Conservation (phyloP, 805 yeast genomes). For the Candida quercuum region DNA sequence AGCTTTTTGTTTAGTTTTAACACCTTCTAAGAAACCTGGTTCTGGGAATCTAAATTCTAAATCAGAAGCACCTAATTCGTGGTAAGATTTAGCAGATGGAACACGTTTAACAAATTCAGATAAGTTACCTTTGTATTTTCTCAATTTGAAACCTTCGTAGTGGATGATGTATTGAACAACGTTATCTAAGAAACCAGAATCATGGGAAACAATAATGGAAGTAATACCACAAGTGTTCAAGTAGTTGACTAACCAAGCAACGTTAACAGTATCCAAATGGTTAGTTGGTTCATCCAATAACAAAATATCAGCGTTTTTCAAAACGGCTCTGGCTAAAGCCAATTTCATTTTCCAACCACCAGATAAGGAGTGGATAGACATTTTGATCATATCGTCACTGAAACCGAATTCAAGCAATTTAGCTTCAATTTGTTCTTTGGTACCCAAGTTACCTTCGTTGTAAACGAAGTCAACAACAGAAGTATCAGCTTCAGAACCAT, state of each 20-base stretch:
- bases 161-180: constrained; percentile 98
- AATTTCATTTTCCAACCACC: constrained; percentile 99
- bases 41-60: constrained; percentile 97
- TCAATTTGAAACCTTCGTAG: constrained; percentile 99
- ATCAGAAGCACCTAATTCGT: constrained; percentile 98
- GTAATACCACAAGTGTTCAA: constrained; percentile 97
- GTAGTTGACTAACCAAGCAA: constrained; percentile 99
- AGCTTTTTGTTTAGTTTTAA: constrained; percentile 99
- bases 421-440: constrained; percentile 62
- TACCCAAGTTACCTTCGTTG: constrained; percentile 65
- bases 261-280: constrained; percentile 99
- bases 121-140: constrained; percentile 99
- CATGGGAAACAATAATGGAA: constrained; percentile 98
- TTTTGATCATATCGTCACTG: constrained; percentile 85
- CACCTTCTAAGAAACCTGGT: constrained; percentile 99
- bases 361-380: constrained; percentile 95
- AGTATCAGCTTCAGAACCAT: constrained; percentile 96
- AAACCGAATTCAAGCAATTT: constrained; percentile 89
- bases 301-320: constrained; percentile 93
- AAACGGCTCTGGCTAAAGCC: constrained; percentile 98
- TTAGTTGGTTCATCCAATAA: constrained; percentile 97
- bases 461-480: constrained; percentile 88
- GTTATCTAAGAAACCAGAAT: constrained; percentile 98
- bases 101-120: constrained; percentile 98
- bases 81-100: constrained; percentile 98